Percentiles rank a stretch among this genome's conserved stretches.
Conservation (phyloP, 2,329 filamentous ascomycete species). For the Hymenoscyphus occultus region DNA sequence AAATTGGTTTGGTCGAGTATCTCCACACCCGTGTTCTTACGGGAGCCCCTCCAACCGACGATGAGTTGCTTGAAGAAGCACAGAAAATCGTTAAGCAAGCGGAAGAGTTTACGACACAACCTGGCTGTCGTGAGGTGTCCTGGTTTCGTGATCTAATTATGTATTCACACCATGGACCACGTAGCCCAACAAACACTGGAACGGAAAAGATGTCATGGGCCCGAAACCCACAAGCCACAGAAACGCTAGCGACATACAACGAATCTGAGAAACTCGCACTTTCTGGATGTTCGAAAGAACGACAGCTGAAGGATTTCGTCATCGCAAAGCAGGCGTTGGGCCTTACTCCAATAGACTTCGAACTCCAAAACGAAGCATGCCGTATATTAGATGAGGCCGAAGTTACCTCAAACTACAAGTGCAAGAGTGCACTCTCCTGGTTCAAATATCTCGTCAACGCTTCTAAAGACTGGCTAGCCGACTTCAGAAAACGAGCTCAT, state of each 20-base stretch:
- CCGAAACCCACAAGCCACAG: conserved; percentile 18
- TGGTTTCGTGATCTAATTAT: conserved; percentile 62
- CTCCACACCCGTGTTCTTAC: conserved; percentile 44
- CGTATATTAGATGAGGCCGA: conserved; percentile 57
- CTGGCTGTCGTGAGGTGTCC: conserved; percentile 38
- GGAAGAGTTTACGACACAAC: conserved; percentile 45
- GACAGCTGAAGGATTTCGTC: conserved; percentile 28
- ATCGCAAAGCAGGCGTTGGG: conserved; percentile 41
- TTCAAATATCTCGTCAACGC: conserved; percentile 50
- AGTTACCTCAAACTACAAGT: conserved; percentile 36
- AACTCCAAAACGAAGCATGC: conserved; percentile 59
- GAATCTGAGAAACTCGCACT: conserved; percentile 18
- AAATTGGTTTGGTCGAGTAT: conserved; percentile 55
- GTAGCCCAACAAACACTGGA: neutral
- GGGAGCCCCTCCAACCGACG: conserved; percentile 45
- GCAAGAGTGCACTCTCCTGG: conserved; percentile 46
- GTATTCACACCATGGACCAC: conserved; percentile 39
- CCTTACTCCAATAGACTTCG: conserved; percentile 57
- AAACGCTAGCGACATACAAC: conserved; percentile 10
- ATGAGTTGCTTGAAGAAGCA: conserved; percentile 56
- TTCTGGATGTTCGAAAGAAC: conserved; percentile 26
- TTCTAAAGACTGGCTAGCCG: conserved; percentile 53
- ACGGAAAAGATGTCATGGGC: conserved; percentile 14
- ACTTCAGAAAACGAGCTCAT: conserved; percentile 55
- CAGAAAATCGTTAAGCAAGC: conserved; percentile 56